Evolutionary conservation across 2,329 filamentous ascomycete genomes (phyloP), one percentile per base, ranked within the genome.

Genomic region (Ophiosphaerella korrae): DNA sequence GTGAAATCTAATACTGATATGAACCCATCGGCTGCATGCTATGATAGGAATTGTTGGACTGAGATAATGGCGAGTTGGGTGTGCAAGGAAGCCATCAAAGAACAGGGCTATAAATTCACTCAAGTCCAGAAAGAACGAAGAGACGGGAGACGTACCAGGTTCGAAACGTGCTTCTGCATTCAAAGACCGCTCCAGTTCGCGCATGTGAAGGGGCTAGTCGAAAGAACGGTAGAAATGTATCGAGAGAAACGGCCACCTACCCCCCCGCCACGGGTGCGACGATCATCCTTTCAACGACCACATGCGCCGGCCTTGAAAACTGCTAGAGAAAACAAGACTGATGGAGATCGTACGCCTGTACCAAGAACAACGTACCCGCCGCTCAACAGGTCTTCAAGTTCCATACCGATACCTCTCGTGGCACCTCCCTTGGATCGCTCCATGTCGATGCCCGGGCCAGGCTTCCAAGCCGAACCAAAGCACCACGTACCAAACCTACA

Each of bases 21-120:
- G 7, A 55, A 58, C 5, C 44, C 65, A 6, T 70, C 68, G 1
- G 47, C 57, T 36, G 67, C 67, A 7, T 67, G 62, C 26, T 48
- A 48, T 1, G 69, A 74, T 37, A 59, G 71, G 1, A 62, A 61
- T 12, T 64, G 54, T 33, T 72, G 64, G 66, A 74, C 71, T 3
- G 72, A 74, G 38, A 66, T 75, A 12, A 58, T 67, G 48, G 65
- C 69, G 1, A 71, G 69, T 6, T 75, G 73, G 73, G 72, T 74
- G 2, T 71, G 69, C 47, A 69, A 67, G 33, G 68, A 74, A 48
- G 73, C 73, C 0, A 64, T 75, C n/a, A 45, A 60, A 43, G 71
- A 74, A 53, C 65, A 63, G 3, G 64, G 63, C 3, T 69, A 61
- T 40, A 59, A 59, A 7, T 66, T 62, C 38, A 68, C 62, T 2